Evolutionary conservation across 306 rosid genomes (phyloP).

Genomic region (Medicago ruthenica): DNA sequence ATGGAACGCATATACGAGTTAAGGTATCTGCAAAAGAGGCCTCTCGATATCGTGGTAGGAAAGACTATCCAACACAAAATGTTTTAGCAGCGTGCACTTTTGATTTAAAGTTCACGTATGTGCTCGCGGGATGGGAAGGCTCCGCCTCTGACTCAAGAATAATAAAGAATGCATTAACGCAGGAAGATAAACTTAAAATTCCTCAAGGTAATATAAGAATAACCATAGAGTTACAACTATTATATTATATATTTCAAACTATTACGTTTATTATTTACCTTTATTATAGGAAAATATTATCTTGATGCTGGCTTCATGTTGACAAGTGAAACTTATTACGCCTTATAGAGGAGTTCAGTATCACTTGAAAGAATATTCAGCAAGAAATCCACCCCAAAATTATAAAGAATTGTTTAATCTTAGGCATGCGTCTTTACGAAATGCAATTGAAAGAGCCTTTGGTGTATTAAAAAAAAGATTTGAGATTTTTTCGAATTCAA

Average conservation of each 20-base stretch:
- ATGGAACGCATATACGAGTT: too few species aligned
- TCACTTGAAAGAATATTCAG: background rate
- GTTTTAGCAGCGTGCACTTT: background rate
- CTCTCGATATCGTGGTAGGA: background rate
- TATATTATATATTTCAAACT: too few species aligned
- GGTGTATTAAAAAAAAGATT: too few species aligned
- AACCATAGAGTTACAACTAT: too few species aligned
- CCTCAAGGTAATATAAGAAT: too few species aligned
- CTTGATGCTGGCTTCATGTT: conserved; percentile 4
- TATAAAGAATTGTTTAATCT: too few species aligned
- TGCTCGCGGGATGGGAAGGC: background rate
- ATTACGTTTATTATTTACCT: background rate
- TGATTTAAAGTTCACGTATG: background rate
- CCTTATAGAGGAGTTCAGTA: background rate
- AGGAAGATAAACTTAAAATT: too few species aligned
- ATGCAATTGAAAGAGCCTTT: too few species aligned
- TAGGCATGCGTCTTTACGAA: background rate
- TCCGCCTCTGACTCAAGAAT: background rate
- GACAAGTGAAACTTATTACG: background rate
- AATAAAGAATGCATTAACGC: too few species aligned
- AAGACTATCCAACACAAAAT: background rate
- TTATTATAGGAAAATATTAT: background rate
- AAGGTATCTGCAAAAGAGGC: too few species aligned
- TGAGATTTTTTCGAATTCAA: too few species aligned
- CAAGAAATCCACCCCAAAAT: too few species aligned